These are phyloP conservation scores for Macadamia integrifolia DNA, from an alignment of 164 flowering plant species.

Conservation along the genomic window DNA sequence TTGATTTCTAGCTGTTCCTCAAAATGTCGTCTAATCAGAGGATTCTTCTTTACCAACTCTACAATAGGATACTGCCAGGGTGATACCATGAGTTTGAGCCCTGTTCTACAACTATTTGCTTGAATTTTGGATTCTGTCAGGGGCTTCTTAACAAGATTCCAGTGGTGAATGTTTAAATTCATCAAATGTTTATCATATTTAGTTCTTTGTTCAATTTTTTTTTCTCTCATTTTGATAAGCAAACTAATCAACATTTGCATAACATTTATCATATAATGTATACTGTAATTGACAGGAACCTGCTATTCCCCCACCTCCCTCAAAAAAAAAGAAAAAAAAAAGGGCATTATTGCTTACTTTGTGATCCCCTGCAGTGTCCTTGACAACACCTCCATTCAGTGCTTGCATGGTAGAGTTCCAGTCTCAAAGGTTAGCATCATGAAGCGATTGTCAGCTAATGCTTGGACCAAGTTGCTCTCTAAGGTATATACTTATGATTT, in stretches of 20 bases:
- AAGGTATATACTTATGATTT: slow-evolving; percentile 43
- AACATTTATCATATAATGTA: too few species aligned
- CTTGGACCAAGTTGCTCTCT: slow-evolving; percentile 55
- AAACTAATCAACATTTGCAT: neutral
- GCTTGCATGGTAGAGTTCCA: slow-evolving; percentile 75
- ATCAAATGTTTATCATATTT: neutral
- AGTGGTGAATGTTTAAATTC: too few species aligned
- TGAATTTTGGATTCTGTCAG: too few species aligned
- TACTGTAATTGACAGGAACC: too few species aligned
- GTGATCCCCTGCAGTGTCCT: slow-evolving; percentile 44
- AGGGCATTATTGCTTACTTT: slow-evolving; percentile 5
- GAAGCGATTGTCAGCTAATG: slow-evolving; percentile 71
- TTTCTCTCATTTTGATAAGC: neutral
- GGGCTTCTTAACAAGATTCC: neutral
- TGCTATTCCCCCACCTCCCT: too few species aligned
- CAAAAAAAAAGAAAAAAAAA: neutral
- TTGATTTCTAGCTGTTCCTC: neutral
- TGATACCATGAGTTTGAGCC: too few species aligned
- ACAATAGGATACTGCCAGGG: too few species aligned
- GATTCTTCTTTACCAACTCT: too few species aligned
- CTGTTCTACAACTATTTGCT: too few species aligned
- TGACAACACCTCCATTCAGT: slow-evolving; percentile 65
- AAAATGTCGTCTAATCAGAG: neutral
- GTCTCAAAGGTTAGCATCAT: slow-evolving; percentile 49
- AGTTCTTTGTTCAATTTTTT: neutral